Conservation (phyloP, 495 filamentous ascomycete species). For the Amphirosellinia nigrospora region DNA sequence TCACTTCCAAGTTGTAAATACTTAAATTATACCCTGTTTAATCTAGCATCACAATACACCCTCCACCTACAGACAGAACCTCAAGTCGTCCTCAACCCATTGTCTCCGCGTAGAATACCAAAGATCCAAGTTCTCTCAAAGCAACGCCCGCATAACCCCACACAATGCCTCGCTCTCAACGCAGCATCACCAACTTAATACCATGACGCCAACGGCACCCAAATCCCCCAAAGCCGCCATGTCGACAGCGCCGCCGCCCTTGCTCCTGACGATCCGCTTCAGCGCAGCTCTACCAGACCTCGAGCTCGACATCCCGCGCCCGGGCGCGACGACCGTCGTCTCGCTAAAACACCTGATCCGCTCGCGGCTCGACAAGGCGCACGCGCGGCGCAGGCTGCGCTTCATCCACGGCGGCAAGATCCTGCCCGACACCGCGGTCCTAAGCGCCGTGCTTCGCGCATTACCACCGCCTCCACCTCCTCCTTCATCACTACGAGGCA, state of each 20-base stretch:
- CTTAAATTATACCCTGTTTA: too few species aligned
- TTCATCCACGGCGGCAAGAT: constrained; percentile 89
- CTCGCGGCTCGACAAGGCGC: constrained; percentile 64
- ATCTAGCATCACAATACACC: not conserved
- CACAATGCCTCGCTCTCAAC: constrained; percentile 24
- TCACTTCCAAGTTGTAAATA: not conserved
- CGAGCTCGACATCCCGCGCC: constrained; percentile 71
- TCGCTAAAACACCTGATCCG: constrained; percentile 85
- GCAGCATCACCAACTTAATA: not conserved
- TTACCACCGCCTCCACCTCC: constrained; percentile 51
- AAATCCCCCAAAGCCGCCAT: constrained; percentile 24
- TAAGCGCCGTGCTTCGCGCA: constrained; percentile 68
- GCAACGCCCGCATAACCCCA: not conserved
- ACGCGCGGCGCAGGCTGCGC: constrained; percentile 71
- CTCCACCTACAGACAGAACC: not conserved
- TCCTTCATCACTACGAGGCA: not conserved
- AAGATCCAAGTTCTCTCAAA: not conserved
- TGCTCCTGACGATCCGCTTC: constrained; percentile 87
- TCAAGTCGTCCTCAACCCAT: not conserved
- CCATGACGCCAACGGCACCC: constrained; percentile 25
- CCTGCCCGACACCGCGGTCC: constrained; percentile 70
- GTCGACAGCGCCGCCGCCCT: constrained; percentile 46
- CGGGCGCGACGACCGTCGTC: constrained; percentile 70
- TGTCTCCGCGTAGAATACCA: not conserved
- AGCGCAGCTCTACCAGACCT: constrained; percentile 83